These are phyloP conservation scores for Epithele typhae DNA, from an alignment of 768 basidiomycete genomes.

Conservation along the genomic window DNA sequence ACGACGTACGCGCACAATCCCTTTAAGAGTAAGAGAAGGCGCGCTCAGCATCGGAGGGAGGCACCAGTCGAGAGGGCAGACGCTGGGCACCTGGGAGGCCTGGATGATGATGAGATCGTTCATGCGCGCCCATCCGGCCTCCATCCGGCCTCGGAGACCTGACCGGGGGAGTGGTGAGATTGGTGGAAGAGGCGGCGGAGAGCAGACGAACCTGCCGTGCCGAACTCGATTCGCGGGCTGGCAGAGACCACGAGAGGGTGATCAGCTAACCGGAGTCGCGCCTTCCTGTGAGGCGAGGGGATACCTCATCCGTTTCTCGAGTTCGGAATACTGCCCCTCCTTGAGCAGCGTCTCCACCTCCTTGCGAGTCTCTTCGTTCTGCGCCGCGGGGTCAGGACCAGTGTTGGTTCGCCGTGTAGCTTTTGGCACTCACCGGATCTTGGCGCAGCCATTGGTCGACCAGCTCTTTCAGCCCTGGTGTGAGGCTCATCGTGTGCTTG, in stretches of 20 bases:
- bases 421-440: conserved; percentile 42
- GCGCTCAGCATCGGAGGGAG: no score
- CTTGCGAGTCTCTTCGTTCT: conserved; percentile 48
- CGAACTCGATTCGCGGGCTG: conserved; percentile 77
- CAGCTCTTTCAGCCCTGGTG: conserved; percentile 32
- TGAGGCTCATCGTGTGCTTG: no score
- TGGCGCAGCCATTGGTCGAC: conserved; percentile 49
- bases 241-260: not conserved
- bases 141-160: conserved; percentile 82
- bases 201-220: conserved; percentile 63
- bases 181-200: not conserved
- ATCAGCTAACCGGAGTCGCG: no score
- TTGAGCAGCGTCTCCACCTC: conserved; percentile 48
- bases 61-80: no score
- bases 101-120: conserved; percentile 84
- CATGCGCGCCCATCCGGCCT: conserved; percentile 89
- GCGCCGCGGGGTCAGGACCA: no score
- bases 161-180: no score
- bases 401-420: not conserved
- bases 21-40: conserved; percentile 30
- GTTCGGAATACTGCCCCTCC: conserved; percentile 38
- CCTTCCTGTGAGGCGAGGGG: not conserved
- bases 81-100: conserved; percentile 65
- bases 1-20: conserved; percentile 74
- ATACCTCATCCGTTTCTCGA: conserved; percentile 57